Evolutionary conservation across 805 yeast genomes (phyloP), one percentile per base, ranked within the genome.

Genomic region (Priceomyces carsonii): DNA sequence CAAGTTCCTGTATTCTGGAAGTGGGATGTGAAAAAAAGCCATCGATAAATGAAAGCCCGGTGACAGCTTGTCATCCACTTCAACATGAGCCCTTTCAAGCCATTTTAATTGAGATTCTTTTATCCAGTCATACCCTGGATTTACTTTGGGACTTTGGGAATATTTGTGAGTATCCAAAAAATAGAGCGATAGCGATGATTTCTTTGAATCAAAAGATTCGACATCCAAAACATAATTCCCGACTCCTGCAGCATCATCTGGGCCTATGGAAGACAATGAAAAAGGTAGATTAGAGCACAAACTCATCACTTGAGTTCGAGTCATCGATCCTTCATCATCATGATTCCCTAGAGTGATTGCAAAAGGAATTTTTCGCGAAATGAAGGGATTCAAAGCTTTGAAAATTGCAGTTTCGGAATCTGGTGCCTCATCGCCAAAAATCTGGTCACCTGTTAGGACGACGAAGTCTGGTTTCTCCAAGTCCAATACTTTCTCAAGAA

Each of bases 21-120:
- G 47, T 0, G 99, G 99, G 19, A 93, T 90, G 55, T 93, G 99
- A 71, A 90, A 85, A 50, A 93, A 91, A 1, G 95, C 95, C 88
- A 93, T 80, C 8, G 88, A 72, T 42, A 86, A 51, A 24, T 77
- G 82, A 4, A 59, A 59, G 12, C 70, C 69, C 9, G 58, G 43
- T 12, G 62, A 54, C 18, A 55, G 43, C 12, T 56, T 45, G 34
- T 51, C 43, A 29, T 61, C 45, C 24, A 61, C 47, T 12, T 53
- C 48, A 3, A 47, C 59, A 20, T 37, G 42, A 35, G 64, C 51
- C 15, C 56, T 49, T 36, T 69, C 66, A 16, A 86, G 43, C 64
- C 75, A 84, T 4, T 73, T 69, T 45, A 85, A 64, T 57, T 88
- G 96, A 15, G 71, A 61, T 40, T 76, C 80, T 47, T 81, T 85